A percentile compares a stretch with the other conserved stretches of the same genome.
phyloP scores from a whole-genome alignment of 2,329 filamentous ascomycete species.

The Alternaria burnsii region DNA sequence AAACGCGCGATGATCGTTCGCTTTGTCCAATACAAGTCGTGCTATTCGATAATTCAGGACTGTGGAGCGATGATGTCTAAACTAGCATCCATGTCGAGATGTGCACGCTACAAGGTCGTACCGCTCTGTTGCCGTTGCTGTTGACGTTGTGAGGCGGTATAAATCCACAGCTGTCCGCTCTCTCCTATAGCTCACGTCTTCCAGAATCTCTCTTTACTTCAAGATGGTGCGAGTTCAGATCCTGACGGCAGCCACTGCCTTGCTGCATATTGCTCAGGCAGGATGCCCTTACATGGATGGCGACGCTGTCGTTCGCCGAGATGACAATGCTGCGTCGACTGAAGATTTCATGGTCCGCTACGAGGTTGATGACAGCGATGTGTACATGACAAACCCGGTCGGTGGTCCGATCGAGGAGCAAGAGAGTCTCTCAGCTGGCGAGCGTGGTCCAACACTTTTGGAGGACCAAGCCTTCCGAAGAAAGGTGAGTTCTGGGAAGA shows the following conservation, averaged over 20 bases:
- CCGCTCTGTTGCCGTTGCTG: background rate
- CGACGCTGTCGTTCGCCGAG: conserved; percentile 40
- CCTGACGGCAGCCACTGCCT: conserved; percentile 38
- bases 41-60: conserved; percentile 5
- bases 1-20: background rate
- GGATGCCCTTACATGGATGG: conserved; percentile 50
- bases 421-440: conserved; percentile 71
- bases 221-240: conserved; percentile 37
- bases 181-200: background rate
- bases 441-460: conserved; percentile 71
- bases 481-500: background rate
- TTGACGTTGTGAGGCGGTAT: background rate
- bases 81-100: conserved; percentile 1
- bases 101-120: background rate
- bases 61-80: background rate
- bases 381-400: conserved; percentile 67
- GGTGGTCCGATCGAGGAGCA: conserved; percentile 75
- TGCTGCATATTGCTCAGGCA: conserved; percentile 31
- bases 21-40: conserved; percentile 7
- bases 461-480: conserved; percentile 79
- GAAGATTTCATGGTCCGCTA: conserved; percentile 49
- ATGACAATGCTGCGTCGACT: conserved; percentile 27
- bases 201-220: background rate
- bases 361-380: conserved; percentile 48
- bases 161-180: conserved; percentile 6